phyloP scores from a whole-genome alignment of 164 flowering plant species.

The Tetrastigma voinierianum region DNA sequence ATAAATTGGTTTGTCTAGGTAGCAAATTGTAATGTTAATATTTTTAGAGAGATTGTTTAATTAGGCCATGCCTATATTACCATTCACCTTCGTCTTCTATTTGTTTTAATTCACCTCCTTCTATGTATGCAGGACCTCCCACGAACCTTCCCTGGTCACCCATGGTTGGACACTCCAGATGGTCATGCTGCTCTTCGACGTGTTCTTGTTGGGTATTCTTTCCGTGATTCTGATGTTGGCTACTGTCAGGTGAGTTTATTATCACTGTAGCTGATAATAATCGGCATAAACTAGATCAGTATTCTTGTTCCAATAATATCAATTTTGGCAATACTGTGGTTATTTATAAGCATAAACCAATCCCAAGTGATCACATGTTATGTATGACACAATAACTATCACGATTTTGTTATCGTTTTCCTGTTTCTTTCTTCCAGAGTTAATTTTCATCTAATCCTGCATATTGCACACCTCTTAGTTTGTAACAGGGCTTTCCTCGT shows the following conservation, averaged over 20 bases:
- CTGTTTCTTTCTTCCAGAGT: no score
- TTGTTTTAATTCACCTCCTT: slow-evolving; percentile 7
- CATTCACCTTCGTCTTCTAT: background rate
- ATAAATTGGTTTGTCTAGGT: background rate
- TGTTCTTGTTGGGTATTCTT: slow-evolving; percentile 93
- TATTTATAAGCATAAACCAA: no score
- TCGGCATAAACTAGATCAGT: no score
- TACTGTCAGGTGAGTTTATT: slow-evolving; percentile 78
- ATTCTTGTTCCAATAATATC: no score
- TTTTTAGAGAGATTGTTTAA: background rate
- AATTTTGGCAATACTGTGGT: no score
- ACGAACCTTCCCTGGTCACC: slow-evolving; percentile 96
- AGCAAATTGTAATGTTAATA: background rate
- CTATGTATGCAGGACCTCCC: slow-evolving; percentile 70
- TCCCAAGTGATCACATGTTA: no score
- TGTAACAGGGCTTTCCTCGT: no score
- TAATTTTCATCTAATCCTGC: no score
- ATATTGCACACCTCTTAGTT: no score
- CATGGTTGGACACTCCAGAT: slow-evolving; percentile 92
- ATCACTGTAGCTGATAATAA: background rate
- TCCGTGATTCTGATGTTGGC: slow-evolving; percentile 94
- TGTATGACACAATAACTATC: no score
- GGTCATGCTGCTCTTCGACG: slow-evolving; percentile 92
- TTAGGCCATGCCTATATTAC: background rate
- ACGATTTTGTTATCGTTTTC: no score